Evolutionary conservation across 352 stramenopile species (phyloP), one percentile per base, ranked within the genome.

Genomic region (Globisporangium canariense): DNA sequence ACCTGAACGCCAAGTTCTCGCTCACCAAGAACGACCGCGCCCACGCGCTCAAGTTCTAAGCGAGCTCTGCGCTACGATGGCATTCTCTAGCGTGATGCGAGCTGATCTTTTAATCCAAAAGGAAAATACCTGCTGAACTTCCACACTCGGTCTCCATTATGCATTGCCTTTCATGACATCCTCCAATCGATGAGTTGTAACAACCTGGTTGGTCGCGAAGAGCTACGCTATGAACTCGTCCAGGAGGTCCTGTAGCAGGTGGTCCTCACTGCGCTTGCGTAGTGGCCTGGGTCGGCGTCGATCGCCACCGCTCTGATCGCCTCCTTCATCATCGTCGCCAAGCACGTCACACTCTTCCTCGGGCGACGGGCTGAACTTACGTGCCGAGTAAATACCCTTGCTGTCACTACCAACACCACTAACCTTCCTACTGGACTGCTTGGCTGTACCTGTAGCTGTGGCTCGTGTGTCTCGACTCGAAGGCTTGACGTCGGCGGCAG

Each of bases 31-130:
- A 93, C 76, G 97, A 99, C 79, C 94, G 93, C 66, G 97, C 94
- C 49, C 98, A 99, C 88, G 94, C 98, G 65, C 97, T 99, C 84
- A 96, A 98, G 78, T 99, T 99, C 81, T 99, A 99, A 89, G 75
- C 67, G 65, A 58, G 65, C 58, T 61, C 55, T n/a, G 28, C 49
- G 36, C 67, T 62, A 59, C 65, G 41, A 32, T 25, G 43, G 43
- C 43, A 49, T 43, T 45, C 16, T 45, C 25, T 20, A 66, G 65
- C 64, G 58, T 58, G 51, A 65, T 58, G 65, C 62, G 70, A 74
- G 49, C 59, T 53, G 45, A 41, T 62, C 59, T 57, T 49, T 46
- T 70, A 56, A 71, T 64, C 22, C 32, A 71, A 61, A 49, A 56
- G 46, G 59, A 51, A 65, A 57, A 72, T 80, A 85, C 76, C 78